Evolutionary conservation across 1,284 basidiomycete genomes (phyloP).

Genomic region (Trametes pubescens): DNA sequence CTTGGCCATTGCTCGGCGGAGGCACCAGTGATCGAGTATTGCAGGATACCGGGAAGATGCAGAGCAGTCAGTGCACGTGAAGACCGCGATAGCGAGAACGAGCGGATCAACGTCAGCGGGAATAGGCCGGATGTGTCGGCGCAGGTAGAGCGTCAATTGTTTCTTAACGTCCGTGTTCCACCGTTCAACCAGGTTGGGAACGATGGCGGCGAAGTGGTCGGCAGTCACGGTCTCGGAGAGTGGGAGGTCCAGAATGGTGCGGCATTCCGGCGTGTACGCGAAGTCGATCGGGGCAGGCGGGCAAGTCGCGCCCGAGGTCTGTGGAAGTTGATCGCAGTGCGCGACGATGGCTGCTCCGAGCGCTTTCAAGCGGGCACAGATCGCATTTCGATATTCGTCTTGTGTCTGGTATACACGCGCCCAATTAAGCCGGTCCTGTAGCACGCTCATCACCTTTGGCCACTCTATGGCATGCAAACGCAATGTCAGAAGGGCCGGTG

Average conservation of each 20-base stretch:
- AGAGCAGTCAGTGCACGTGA: background rate
- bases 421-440: no score
- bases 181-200: background rate
- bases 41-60: background rate
- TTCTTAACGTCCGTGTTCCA: background rate
- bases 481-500: no score
- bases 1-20: background rate
- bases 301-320: background rate
- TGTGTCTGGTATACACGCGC: no score
- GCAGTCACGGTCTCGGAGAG: background rate
- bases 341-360: background rate
- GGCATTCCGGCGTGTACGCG: background rate
- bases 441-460: no score
- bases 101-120: conserved; percentile 2
- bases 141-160: background rate
- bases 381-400: no score
- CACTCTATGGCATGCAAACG: no score
- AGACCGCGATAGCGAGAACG: background rate
- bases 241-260: background rate
- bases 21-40: background rate
- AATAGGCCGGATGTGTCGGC: background rate
- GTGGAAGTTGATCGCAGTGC: background rate
- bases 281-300: background rate
- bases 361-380: background rate
- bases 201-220: background rate